Evolutionary conservation across 164 flowering plant species (phyloP).

Genomic region (Macadamia integrifolia): DNA sequence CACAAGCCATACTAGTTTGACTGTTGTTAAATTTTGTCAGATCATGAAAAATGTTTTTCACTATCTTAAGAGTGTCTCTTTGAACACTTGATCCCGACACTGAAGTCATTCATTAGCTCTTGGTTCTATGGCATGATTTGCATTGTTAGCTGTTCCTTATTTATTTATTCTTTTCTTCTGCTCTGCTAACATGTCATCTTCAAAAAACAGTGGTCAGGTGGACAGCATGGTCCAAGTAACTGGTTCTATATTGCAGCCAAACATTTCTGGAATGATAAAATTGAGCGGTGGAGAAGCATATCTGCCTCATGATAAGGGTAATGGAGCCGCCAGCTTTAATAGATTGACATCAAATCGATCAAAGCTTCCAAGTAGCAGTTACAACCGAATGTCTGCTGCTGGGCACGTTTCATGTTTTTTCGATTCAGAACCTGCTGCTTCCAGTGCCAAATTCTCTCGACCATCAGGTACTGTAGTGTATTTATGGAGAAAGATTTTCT

Average conservation of each 20-base stretch:
- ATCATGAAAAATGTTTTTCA: no score
- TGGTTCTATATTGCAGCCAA: constrained; percentile 95
- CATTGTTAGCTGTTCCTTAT: background rate
- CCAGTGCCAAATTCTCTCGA: constrained; percentile 41
- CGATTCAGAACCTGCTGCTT: constrained; percentile 56
- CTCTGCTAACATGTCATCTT: constrained; percentile 11
- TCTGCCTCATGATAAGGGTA: constrained; percentile 93
- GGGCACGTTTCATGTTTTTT: constrained; percentile 78
- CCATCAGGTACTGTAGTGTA: constrained; percentile 46
- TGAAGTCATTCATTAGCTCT: no score
- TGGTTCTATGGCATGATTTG: no score
- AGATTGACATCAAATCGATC: constrained; percentile 52
- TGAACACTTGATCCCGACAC: background rate
- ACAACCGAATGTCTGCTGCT: constrained; percentile 57
- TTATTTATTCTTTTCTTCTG: background rate
- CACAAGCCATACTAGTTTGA: background rate
- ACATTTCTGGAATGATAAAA: constrained; percentile 86
- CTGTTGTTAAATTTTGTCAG: background rate
- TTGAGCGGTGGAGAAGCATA: constrained; percentile 98
- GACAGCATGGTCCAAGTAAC: constrained; percentile 84
- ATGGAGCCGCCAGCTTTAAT: constrained; percentile 60
- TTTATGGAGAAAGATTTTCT: background rate
- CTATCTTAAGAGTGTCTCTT: background rate
- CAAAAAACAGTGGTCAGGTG: constrained; percentile 78
- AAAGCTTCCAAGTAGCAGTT: constrained; percentile 38